Conservation (phyloP, 2,329 filamentous ascomycete genomes). For the Hypoxylon sp. region DNA sequence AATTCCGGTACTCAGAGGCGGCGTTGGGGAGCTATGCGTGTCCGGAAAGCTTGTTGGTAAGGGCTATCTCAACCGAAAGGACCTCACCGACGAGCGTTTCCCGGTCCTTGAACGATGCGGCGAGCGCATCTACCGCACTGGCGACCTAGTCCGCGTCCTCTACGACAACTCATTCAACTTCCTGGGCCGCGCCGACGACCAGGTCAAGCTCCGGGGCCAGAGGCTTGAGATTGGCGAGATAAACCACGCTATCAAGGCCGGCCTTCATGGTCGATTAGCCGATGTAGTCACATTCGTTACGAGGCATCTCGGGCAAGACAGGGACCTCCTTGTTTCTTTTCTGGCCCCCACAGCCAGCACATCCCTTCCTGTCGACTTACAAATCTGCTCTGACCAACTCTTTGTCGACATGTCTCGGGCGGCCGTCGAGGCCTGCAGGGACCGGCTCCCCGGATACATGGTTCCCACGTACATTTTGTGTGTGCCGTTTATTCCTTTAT, state of each 20-base stretch:
- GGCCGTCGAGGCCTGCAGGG: constrained; percentile 75
- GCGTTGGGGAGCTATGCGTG: constrained; percentile 88
- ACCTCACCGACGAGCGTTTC: constrained; percentile 85
- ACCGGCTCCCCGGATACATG: constrained; percentile 86
- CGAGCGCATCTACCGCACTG: constrained; percentile 85
- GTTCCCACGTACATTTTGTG: constrained; percentile 86
- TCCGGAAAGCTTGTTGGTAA: constrained; percentile 90
- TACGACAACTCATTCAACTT: constrained; percentile 89
- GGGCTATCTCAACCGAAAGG: constrained; percentile 85
- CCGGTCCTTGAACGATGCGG: constrained; percentile 71
- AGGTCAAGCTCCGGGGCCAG: constrained; percentile 92
- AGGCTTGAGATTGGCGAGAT: constrained; percentile 92
- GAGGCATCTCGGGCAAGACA: constrained; percentile 79
- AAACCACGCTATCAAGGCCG: constrained; percentile 82
- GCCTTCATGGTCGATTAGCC: constrained; percentile 65
- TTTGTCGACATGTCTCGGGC: constrained; percentile 59
- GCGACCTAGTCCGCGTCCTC: constrained; percentile 86
- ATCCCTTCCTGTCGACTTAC: constrained; percentile 29
- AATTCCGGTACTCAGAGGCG: constrained; percentile 80
- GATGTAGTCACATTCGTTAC: constrained; percentile 84
- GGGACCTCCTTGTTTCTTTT: constrained; percentile 87
- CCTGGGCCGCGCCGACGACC: constrained; percentile 88
- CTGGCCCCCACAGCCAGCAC: constrained; percentile 60
- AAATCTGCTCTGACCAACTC: constrained; percentile 54
- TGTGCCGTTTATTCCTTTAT: constrained; percentile 81